Base-by-base conservation (phyloP, 2,329 filamentous ascomycete genomes). In the Polychaeton citri region DNA sequence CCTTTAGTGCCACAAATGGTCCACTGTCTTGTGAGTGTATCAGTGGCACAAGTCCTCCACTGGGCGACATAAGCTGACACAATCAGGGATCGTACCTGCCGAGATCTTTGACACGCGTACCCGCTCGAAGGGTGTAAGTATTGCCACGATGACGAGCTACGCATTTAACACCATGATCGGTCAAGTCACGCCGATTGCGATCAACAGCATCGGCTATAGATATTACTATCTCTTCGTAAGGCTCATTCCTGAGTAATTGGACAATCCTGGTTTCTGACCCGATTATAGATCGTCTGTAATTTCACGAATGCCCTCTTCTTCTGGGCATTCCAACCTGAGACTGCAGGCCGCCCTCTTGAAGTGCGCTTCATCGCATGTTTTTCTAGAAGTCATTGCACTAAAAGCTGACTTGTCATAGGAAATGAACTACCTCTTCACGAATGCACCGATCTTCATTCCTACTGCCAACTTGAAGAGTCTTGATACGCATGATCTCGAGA, bases 61-160 rank as follows among this genome's bases (percentile, higher is more conserved):
- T 47, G 49, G 3, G 50, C 53, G 32, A 48, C 53, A 28, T 3
- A 13, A 17, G 18, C n/a, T n/a, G n/a, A n/a, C n/a, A n/a, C n/a
- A n/a, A n/a, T n/a, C n/a, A n/a, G n/a, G n/a, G 17, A 71, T 72
- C 45, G 74, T 77, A 41, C 73, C 72, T 0, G 76, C 79, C 34
- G 79, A 84, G 52, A 79, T 84, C 28, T 86, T 86, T 59, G 81
- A 86, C 57, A 86, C 78, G 2, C 72, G 76, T 42, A 86, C 80
- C 0, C 71, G 81, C 26, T 68, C 74, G 36, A 83, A 83, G 62
- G 80, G 79, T 47, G 79, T 86, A 2, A 77, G 76, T 2, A 74
- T 85, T 42, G 78, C 77, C 0, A 80, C 76, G 4, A 82, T 83
- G 78, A 66, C 63, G 1, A 75, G 69, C 18, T 85, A 81, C 54